phyloP scores from a whole-genome alignment of 257 asterid genomes.

The Datura wrightii region DNA sequence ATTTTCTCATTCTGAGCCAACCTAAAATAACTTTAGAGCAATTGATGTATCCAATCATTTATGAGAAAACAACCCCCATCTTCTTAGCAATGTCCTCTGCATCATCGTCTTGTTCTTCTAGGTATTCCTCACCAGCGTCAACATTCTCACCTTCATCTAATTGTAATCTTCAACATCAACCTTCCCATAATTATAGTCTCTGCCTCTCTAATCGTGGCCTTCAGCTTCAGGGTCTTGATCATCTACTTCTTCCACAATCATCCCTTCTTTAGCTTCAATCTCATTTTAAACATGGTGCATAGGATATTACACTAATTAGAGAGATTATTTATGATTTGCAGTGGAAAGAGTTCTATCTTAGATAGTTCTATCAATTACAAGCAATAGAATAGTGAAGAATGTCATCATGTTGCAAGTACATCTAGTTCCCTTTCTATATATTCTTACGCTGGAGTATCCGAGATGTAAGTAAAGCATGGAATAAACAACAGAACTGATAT shows the following conservation, averaged over 20 bases:
- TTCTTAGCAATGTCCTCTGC: conserved; percentile 85
- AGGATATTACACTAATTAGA: no score
- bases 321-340: no score
- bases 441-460: no score
- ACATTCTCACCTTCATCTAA: conserved; percentile 67
- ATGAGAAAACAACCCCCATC: conserved; percentile 81
- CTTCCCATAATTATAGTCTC: conserved; percentile 63
- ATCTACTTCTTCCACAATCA: conserved; percentile 45
- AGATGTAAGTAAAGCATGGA: no score
- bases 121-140: conserved; percentile 58
- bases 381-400: no score
- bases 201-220: conserved; percentile 58
- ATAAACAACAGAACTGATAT: no score
- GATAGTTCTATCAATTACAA: no score
- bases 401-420: no score
- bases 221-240: conserved; percentile 56
- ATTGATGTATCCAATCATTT: conserved; percentile 26
- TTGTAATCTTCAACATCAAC: conserved; percentile 63
- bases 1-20: conserved; percentile 41
- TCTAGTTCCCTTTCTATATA: no score
- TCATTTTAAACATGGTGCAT: conserved; percentile 35
- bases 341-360: no score
- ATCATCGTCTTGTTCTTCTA: conserved; percentile 70
- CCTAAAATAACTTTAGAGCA: conserved; percentile 32
- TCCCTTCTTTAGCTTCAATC: conserved; percentile 58